Evolutionary conservation across 345 rosid genomes (phyloP).

Genomic region (Murraya paniculata): DNA sequence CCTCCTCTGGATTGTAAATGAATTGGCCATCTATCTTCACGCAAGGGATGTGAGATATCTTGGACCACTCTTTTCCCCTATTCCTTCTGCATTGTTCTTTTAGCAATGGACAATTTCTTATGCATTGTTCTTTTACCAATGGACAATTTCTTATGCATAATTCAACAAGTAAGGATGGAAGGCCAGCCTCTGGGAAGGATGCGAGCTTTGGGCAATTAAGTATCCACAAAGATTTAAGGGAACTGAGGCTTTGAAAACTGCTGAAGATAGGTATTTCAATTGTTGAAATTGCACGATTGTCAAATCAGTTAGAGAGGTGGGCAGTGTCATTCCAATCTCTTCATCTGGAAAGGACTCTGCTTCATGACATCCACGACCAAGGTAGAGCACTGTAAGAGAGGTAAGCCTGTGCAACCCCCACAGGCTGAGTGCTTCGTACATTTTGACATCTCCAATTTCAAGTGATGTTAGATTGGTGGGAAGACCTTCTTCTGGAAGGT

Average conservation of each 20-base stretch:
- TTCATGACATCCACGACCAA: too few species aligned
- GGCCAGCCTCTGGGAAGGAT: background rate
- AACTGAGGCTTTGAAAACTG: background rate
- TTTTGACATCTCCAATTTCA: background rate
- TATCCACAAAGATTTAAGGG: background rate
- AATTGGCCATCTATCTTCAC: too few species aligned
- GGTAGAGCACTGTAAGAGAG: too few species aligned
- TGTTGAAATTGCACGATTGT: background rate
- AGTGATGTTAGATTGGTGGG: background rate
- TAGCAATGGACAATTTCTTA: too few species aligned
- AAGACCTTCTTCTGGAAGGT: background rate
- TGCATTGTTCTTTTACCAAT: background rate
- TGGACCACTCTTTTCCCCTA: too few species aligned
- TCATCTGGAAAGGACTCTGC: too few species aligned
- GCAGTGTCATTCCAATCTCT: background rate
- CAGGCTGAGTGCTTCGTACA: background rate
- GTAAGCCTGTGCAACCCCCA: background rate
- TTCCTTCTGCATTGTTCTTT: background rate
- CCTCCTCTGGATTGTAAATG: too few species aligned
- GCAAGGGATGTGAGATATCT: too few species aligned
- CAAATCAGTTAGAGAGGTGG: background rate
- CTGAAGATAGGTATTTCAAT: background rate
- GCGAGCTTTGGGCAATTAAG: background rate
- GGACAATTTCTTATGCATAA: background rate
- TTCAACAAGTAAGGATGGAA: background rate